Evolutionary conservation across 257 asterid species (phyloP), one percentile per base, ranked within the genome.

Genomic region (Lycium barbarum): DNA sequence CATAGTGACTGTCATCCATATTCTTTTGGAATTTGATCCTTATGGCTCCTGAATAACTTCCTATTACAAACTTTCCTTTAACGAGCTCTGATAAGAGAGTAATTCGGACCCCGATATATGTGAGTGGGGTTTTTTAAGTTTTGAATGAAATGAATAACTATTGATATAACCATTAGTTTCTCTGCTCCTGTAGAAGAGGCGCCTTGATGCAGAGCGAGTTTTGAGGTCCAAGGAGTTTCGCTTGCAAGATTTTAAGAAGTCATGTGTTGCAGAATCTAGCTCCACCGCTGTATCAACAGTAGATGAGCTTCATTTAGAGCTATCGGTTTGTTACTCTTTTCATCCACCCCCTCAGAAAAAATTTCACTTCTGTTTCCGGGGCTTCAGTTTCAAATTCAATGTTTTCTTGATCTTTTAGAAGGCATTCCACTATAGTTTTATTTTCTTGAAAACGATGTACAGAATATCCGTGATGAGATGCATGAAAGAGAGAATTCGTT

Each of bases 291-390:
- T 91, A 36, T 93, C 97, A 81, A 84, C 90, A 54, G 90, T 83
- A 85, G 95, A 93, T 76, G 99, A 95, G 84, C 94, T 92, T 88
- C 95, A 88, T 74, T 91, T 88, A 78, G 99, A 95, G 59, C 87
- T 92, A 87, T 87, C 91, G 70, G 99, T 95, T 63, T 85, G 97
- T 91, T 87, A 86, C 84, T 88, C 18, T 68, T 57, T 67, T 85
- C 80, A 63, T 67, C 84, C 63, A 38, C 15, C 35, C 55, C 67
- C 33, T 80, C 33, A 36, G 33, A 83, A 49, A 59, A 33, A 82
- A 36, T 36, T 53, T 26, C 47, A 22, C 33, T 51, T 53, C 63
- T 17, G 59, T 76, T 51, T 49, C 59, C 35, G 38, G 14, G 9
- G 43, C 8, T 11, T 80, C 84, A 36, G 63, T 62, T 84, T 66